Base-by-base conservation (phyloP, 768 basidiomycete genomes). In the Calocybe cyanea region DNA sequence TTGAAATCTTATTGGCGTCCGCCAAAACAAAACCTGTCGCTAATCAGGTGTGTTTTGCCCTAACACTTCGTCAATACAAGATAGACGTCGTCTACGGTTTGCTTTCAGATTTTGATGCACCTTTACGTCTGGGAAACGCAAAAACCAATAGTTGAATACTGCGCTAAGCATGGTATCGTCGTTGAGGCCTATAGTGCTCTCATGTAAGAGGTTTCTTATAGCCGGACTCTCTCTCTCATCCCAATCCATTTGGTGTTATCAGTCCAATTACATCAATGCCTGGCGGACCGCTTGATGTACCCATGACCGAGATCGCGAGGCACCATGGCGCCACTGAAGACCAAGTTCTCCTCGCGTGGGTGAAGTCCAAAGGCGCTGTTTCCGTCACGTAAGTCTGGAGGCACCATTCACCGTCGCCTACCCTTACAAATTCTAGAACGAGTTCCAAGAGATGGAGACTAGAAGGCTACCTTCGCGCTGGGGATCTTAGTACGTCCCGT, bases 111-210 rank as follows among this genome's bases (percentile, higher is more conserved):
- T 51, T 64, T 69, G 11, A 64, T 88, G 9, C 83, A 88, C 53
- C 86, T 86, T 1, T 90, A 90, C 61, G 80, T 85, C 32, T 76
- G 77, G 54, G 62, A 65, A 2, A 53, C 67, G 20, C 79, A 81
- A 52, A 70, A 67, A 1, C 71, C 78, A 0, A 66, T 83, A 23
- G 64, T 90, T 20, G 78, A 78, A 28, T 87, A 70, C 54, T 75
- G 77, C 35, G 66, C 70, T 13, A 61, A 70, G 52, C 67, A 88
- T 45, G 73, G 71, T 13, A 85, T 91, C 40, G 71, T 80, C 18
- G 78, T 79, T 34, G 87, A 89, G 60, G 86, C 80, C 0, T 90
- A 90, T 64, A 81, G 83, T 44, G 63, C 77, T 15, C 69, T 92
- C 34, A 75, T 70, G 83, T 85, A 46, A 19, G 78, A 57, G 14